Percentiles rank a stretch among this genome's conserved stretches.
Conservation (phyloP, 106 monocot species). For the Triglochin maritima region DNA sequence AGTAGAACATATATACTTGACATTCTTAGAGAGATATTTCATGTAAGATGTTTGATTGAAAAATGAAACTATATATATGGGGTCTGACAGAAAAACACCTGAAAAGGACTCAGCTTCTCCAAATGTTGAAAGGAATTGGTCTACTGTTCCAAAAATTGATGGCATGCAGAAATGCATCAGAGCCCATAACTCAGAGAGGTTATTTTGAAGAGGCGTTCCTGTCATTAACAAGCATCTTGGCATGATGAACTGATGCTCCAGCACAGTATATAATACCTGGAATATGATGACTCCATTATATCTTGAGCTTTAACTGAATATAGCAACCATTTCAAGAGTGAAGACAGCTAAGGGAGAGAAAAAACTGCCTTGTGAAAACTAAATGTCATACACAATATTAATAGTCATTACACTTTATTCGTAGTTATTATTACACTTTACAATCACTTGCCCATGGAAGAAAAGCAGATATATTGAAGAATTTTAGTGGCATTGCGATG, state of each 20-base stretch:
- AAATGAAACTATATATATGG: not conserved
- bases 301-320: too few relatives aligned
- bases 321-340: too few relatives aligned
- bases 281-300: conserved; percentile 7
- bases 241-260: conserved; percentile 60
- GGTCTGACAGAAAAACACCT: conserved; percentile 18
- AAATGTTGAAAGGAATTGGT: conserved; percentile 75
- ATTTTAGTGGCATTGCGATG: too few relatives aligned
- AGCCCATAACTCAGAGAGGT: conserved; percentile 86
- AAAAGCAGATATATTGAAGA: too few relatives aligned
- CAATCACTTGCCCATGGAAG: too few relatives aligned
- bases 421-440: too few relatives aligned
- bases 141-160: conserved; percentile 60
- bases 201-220: conserved; percentile 96
- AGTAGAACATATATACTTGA: too few relatives aligned
- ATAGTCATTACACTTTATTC: too few relatives aligned
- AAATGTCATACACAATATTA: too few relatives aligned
- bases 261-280: conserved; percentile 89
- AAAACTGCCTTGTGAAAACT: too few relatives aligned
- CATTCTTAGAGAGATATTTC: too few relatives aligned
- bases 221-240: conserved; percentile 90
- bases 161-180: conserved; percentile 99
- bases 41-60: not conserved
- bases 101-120: conserved; percentile 36
- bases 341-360: too few relatives aligned